phyloP scores from a whole-genome alignment of 441 rosid genomes.

The Aleurites moluccanus region DNA sequence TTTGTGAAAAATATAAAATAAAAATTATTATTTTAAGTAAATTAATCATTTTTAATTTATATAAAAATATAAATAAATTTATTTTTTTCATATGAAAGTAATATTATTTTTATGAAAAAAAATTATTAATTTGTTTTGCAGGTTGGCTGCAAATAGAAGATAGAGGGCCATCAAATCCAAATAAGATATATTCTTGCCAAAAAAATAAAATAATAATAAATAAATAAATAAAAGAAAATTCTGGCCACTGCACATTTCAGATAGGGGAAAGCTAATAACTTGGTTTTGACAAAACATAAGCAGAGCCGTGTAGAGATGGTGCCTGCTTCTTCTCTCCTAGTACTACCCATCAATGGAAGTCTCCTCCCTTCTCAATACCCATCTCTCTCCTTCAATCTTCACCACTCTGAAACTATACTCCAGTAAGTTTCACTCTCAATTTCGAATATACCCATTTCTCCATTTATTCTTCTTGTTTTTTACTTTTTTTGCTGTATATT shows the following conservation, averaged over 20 bases:
- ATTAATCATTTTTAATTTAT: too few species aligned
- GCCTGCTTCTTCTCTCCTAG: conserved; percentile 13
- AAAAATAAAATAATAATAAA: not conserved
- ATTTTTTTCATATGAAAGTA: too few species aligned
- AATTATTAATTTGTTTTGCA: too few species aligned
- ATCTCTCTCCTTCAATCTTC: not conserved
- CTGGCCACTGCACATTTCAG: not conserved
- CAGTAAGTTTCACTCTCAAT: conserved; percentile 12
- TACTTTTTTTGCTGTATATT: not conserved
- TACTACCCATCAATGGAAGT: conserved; percentile 20
- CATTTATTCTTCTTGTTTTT: not conserved
- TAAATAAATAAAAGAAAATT: not conserved
- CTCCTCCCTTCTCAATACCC: conserved; percentile 1
- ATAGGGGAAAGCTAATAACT: not conserved
- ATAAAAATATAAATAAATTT: too few species aligned
- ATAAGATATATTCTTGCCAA: not conserved
- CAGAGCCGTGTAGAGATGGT: conserved; percentile 15
- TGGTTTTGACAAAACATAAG: not conserved
- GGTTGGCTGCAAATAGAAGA: too few species aligned
- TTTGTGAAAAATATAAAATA: too few species aligned
- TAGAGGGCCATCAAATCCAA: too few species aligned
- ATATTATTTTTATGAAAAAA: too few species aligned
- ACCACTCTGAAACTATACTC: conserved; percentile 11
- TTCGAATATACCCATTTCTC: not conserved
- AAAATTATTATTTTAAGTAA: too few species aligned